Base-by-base conservation (phyloP, 2,329 filamentous ascomycete species). In the Penicillium italicum region DNA sequence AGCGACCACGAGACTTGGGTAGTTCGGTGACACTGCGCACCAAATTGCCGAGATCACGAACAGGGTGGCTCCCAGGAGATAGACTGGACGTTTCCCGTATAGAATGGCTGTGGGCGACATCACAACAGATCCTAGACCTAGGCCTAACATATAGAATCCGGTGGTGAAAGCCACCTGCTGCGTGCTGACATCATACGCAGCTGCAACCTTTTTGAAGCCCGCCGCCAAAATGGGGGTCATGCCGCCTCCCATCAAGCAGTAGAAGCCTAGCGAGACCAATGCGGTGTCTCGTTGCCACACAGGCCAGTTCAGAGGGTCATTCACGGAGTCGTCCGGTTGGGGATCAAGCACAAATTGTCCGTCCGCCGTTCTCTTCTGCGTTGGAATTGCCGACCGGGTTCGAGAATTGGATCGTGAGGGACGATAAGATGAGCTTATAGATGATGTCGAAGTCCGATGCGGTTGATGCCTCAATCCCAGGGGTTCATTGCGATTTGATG, bases 241-340 rank as follows among this genome's bases (percentile, higher is more conserved):
- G 41, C 93, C 93, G 38, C 93, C 93, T 53, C 93, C 93, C 18
- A 97, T 75, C 85, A 97, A 89, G 73, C 91, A 96, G 74, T 96
- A 96, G 66, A 96, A 87, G 1, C 93, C 93, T 4, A 97, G 79
- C 0, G 88, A 93, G 0, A 96, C 66, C 59, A 97, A 75, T 0
- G 93, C 90, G 24, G 81, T 73, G 72, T 97, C 91, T 72, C 93
- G 82, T 38, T 90, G 84, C 86, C 90, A 90, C 7, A 81, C 77
- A 0, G 89, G 86, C 93, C 93, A 97, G 71, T 97, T 97, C 54
- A 97, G 77, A 1, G 93, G 93, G 66, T 97, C 93, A 62, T 97
- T 97, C 49, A 82, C 79, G 0, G 90, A 91, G 49, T 97, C 91
- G 57, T 97, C 91, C 0, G 93, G 93, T 70, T 97, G 93, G 0